Percentiles rank a stretch among this genome's conserved stretches.
Conservation (phyloP, 1,284 basidiomycete genomes). For the Pholiota adiposa region DNA sequence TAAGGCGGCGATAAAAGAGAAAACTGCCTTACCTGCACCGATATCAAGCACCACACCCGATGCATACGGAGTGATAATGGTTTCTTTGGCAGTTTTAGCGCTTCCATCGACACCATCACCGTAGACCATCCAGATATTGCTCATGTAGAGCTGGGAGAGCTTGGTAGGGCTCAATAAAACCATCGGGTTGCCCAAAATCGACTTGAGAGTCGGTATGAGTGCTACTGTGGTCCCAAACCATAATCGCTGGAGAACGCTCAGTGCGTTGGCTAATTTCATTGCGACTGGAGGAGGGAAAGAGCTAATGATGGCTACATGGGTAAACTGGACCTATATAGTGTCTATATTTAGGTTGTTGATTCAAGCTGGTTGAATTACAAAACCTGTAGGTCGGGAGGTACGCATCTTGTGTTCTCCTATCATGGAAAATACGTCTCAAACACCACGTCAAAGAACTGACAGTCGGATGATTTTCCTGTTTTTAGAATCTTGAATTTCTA, state of each 20-base stretch:
- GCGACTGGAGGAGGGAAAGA: background rate
- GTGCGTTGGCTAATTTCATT: slow-evolving; percentile 49
- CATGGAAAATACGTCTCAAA: too few relatives aligned
- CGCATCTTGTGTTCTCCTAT: too few relatives aligned
- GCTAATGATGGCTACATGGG: background rate
- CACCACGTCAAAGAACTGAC: too few relatives aligned
- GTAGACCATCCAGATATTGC: slow-evolving; percentile 58
- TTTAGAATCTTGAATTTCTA: too few relatives aligned
- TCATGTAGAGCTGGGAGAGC: slow-evolving; percentile 62
- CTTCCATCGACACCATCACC: slow-evolving; percentile 52
- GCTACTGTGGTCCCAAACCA: slow-evolving; percentile 41
- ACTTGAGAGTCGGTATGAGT: slow-evolving; percentile 49
- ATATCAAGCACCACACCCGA: slow-evolving; percentile 69
- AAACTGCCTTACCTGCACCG: slow-evolving; percentile 59
- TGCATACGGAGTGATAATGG: slow-evolving; percentile 57
- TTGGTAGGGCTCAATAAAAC: slow-evolving; percentile 48
- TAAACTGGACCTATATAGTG: background rate
- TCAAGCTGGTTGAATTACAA: background rate
- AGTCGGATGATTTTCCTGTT: too few relatives aligned
- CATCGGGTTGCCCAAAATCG: slow-evolving; percentile 43
- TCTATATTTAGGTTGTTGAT: background rate
- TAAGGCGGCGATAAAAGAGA: background rate
- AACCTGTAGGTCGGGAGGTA: too few relatives aligned
- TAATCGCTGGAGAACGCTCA: slow-evolving; percentile 46
- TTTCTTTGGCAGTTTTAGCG: slow-evolving; percentile 44